phyloP scores from a whole-genome alignment of 768 basidiomycete genomes.

The Rhizopogon rudus region DNA sequence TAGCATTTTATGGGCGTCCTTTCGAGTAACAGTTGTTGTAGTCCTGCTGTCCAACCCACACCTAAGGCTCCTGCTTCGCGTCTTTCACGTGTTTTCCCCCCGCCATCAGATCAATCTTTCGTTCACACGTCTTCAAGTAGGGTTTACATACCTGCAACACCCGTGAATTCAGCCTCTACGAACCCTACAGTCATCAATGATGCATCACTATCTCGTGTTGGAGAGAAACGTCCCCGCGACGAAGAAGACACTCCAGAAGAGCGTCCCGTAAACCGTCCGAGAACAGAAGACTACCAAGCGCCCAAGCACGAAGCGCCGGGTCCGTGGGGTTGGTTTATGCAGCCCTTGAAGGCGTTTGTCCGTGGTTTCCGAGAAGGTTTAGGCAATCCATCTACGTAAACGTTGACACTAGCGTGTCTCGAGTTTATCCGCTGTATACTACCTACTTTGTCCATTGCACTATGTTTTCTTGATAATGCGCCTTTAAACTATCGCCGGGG shows the following conservation, averaged over 20 bases:
- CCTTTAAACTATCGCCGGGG: background rate
- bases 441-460: slow-evolving; percentile 8
- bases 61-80: slow-evolving; percentile 13
- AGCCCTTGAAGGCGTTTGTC: slow-evolving; percentile 60
- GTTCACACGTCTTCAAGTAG: slow-evolving; percentile 8
- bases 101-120: slow-evolving; percentile 13
- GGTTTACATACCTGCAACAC: slow-evolving; percentile 11
- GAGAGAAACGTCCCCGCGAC: slow-evolving; percentile 48
- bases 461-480: slow-evolving; percentile 3
- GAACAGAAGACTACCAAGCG: slow-evolving; percentile 41
- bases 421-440: background rate
- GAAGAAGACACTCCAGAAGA: slow-evolving; percentile 34
- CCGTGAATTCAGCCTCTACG: slow-evolving; percentile 18
- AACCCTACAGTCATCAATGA: slow-evolving; percentile 36
- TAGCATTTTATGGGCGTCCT: background rate
- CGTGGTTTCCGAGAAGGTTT: slow-evolving; percentile 66
- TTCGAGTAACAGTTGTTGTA: background rate
- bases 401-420: background rate
- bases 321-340: slow-evolving; percentile 53
- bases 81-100: slow-evolving; percentile 10
- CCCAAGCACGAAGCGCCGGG: slow-evolving; percentile 42
- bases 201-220: slow-evolving; percentile 18
- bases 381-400: slow-evolving; percentile 15
- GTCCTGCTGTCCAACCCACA: slow-evolving; percentile 13
- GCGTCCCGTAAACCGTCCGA: slow-evolving; percentile 46